phyloP scores from a whole-genome alignment of 495 filamentous ascomycete species.

The Penicillium roqueforti region DNA sequence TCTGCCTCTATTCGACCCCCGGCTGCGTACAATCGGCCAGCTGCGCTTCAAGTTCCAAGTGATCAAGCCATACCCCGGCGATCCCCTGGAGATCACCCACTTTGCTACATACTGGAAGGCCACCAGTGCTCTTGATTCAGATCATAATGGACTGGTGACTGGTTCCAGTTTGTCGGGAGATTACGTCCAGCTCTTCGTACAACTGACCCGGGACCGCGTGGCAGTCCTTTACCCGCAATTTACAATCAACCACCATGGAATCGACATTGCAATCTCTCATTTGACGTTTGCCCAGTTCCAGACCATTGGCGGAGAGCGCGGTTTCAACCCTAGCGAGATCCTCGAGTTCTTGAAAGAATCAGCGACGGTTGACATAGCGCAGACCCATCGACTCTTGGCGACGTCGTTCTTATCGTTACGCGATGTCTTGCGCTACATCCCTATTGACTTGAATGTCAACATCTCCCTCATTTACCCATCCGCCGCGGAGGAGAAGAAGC shows the following conservation, averaged over 20 bases:
- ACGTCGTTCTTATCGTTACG: constrained; percentile 68
- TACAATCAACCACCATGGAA: constrained; percentile 71
- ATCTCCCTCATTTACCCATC: constrained; percentile 83
- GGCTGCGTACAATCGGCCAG: constrained; percentile 89
- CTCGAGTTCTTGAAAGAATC: constrained; percentile 44
- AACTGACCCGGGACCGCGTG: constrained; percentile 79
- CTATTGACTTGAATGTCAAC: constrained; percentile 75
- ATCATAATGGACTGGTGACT: constrained; percentile 81
- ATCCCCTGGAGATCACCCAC: constrained; percentile 90
- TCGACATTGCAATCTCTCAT: constrained; percentile 73
- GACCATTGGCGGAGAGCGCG: constrained; percentile 54
- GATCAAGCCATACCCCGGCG: constrained; percentile 94
- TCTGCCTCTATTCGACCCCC: constrained; percentile 86
- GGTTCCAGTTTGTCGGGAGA: constrained; percentile 93
- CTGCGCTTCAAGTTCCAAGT: constrained; percentile 92
- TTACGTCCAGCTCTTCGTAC: constrained; percentile 86
- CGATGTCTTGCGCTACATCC: constrained; percentile 69
- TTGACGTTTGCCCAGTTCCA: constrained; percentile 72
- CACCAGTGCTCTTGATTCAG: constrained; percentile 81
- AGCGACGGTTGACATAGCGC: constrained; percentile 53
- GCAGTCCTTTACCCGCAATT: constrained; percentile 83
- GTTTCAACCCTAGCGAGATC: constrained; percentile 34
- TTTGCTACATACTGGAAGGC: constrained; percentile 99
- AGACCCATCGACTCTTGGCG: constrained; percentile 65
- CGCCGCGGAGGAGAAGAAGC: constrained; percentile 58